A percentile compares a stretch with the other conserved stretches of the same genome.
These are phyloP conservation scores for Pisolithus sp. DNA, from an alignment of 768 basidiomycete species.

Conservation along the genomic window DNA sequence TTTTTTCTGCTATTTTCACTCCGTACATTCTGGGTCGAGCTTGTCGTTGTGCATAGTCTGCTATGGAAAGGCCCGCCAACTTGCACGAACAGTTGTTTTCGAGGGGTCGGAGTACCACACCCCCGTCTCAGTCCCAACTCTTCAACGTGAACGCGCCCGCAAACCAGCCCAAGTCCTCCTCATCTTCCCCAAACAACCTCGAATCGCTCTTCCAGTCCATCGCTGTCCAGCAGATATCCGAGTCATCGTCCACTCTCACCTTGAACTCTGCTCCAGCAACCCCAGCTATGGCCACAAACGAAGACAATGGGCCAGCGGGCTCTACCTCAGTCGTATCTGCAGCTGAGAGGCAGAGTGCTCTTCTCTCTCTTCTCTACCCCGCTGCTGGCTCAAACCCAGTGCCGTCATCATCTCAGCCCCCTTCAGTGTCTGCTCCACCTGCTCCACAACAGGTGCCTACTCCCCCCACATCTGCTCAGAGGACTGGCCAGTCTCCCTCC, in stretches of 20 bases:
- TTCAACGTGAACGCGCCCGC: slow-evolving; percentile 18
- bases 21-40: neutral
- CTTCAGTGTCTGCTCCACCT: slow-evolving; percentile 19
- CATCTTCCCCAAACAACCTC: slow-evolving; percentile 52
- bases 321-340: slow-evolving; percentile 31
- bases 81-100: slow-evolving; percentile 45
- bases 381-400: slow-evolving; percentile 31
- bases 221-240: slow-evolving; percentile 36
- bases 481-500: slow-evolving; percentile 50
- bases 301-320: slow-evolving; percentile 37
- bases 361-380: slow-evolving; percentile 63
- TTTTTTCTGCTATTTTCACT: no score
- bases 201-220: slow-evolving; percentile 65
- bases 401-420: slow-evolving; percentile 13
- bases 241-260: slow-evolving; percentile 29
- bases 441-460: slow-evolving; percentile 59
- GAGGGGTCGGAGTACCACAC: slow-evolving; percentile 43
- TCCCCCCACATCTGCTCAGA: slow-evolving; percentile 54
- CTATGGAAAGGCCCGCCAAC: slow-evolving; percentile 7
- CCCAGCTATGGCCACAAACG: slow-evolving; percentile 36
- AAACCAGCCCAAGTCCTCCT: slow-evolving; percentile 32
- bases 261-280: slow-evolving; percentile 38
- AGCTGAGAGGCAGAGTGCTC: slow-evolving; percentile 67
- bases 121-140: slow-evolving; percentile 35
- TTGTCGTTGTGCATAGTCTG: neutral